Evolutionary conservation across 2,329 filamentous ascomycete genomes (phyloP).

Genomic region (Albifimbria verrucaria): DNA sequence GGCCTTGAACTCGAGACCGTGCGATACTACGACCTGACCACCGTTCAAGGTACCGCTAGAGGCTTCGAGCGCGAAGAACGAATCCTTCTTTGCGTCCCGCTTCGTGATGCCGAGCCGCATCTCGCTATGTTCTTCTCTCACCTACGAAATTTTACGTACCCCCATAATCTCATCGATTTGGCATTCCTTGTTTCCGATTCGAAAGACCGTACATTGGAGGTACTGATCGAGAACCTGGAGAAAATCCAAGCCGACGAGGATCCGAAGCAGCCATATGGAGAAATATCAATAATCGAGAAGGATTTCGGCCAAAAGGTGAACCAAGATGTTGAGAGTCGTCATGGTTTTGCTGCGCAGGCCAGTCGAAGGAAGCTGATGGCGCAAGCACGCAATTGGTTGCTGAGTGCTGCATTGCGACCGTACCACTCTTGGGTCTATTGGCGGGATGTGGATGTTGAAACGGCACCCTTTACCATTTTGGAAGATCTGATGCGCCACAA

Average conservation of each 20-base stretch:
- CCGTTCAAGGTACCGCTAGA: slow-evolving; percentile 84
- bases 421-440: slow-evolving; percentile 99
- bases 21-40: slow-evolving; percentile 92
- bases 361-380: slow-evolving; percentile 95
- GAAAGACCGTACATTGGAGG: slow-evolving; percentile 80
- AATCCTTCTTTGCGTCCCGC: slow-evolving; percentile 89
- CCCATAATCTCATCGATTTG: slow-evolving; percentile 92
- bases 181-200: slow-evolving; percentile 97
- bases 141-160: slow-evolving; percentile 92
- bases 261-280: slow-evolving; percentile 79
- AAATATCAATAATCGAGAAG: slow-evolving; percentile 97
- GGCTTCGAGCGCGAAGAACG: slow-evolving; percentile 97
- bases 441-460: slow-evolving; percentile 98
- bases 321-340: slow-evolving; percentile 94
- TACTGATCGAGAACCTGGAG: slow-evolving; percentile 72
- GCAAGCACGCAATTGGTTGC: slow-evolving; percentile 92
- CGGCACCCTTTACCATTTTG: slow-evolving; percentile 91
- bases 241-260: slow-evolving; percentile 78
- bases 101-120: slow-evolving; percentile 89
- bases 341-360: slow-evolving; percentile 95
- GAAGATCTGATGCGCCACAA: slow-evolving; percentile 99
- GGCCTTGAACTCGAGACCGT: slow-evolving; percentile 88
- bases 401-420: slow-evolving; percentile 87
- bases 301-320: slow-evolving; percentile 98
- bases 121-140: slow-evolving; percentile 99